phyloP scores from a whole-genome alignment of 1,284 basidiomycete species.

The Vanrija sp. region DNA sequence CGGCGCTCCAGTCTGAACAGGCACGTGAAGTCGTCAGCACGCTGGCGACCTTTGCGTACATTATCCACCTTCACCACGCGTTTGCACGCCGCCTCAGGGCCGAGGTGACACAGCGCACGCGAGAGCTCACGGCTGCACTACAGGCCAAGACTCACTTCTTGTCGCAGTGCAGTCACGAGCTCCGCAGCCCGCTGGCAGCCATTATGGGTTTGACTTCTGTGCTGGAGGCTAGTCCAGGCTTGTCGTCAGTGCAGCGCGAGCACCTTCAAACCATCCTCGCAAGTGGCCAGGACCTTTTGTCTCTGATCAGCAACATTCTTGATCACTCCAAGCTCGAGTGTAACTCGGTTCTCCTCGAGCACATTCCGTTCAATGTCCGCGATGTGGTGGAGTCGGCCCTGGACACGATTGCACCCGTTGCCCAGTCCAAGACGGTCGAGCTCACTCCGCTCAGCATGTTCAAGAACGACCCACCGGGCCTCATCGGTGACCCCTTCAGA shows the following conservation, averaged over 20 bases:
- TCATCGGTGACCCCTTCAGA: conserved; percentile 42
- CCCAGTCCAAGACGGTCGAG: conserved; percentile 42
- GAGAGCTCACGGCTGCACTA: conserved; percentile 30
- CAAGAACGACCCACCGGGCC: conserved; percentile 33
- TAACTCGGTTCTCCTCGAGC: conserved; percentile 48
- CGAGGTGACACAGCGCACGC: conserved; percentile 31
- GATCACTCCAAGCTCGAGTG: conserved; percentile 51
- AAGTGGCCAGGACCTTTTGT: conserved; percentile 51
- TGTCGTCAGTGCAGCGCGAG: conserved; percentile 48
- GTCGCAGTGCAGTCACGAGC: conserved; percentile 49
- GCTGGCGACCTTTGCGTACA: conserved; percentile 35
- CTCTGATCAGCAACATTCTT: conserved; percentile 52
- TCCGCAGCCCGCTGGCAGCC: conserved; percentile 49
- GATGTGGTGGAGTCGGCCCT: conserved; percentile 42
- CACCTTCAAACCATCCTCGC: conserved; percentile 50
- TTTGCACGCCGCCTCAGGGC: conserved; percentile 29
- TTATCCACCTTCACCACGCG: conserved; percentile 29
- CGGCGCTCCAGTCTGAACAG: conserved; percentile 20
- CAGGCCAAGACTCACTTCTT: conserved; percentile 39
- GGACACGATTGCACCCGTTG: conserved; percentile 38
- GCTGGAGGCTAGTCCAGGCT: conserved; percentile 41
- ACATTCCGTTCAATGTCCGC: conserved; percentile 47
- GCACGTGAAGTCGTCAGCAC: conserved; percentile 25
- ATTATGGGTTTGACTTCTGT: conserved; percentile 47
- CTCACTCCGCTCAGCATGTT: conserved; percentile 33